A percentile compares a stretch with the other conserved stretches of the same genome.
Conservation (phyloP, 2,329 filamentous ascomycete genomes). For the Trichoderma pleuroti region DNA sequence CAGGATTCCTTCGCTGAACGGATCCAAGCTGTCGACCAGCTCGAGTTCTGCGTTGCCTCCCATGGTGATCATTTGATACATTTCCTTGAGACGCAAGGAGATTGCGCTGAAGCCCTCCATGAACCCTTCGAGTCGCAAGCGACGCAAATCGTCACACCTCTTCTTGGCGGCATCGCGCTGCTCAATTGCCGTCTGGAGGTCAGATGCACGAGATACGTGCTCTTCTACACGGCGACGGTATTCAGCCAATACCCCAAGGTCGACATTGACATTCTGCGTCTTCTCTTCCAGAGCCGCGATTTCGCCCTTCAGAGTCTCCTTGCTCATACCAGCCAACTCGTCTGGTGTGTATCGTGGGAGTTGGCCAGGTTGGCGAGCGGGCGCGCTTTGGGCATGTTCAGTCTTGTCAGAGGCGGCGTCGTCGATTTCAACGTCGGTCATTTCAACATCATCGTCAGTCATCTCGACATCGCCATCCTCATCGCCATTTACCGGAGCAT, state of each 20-base stretch:
- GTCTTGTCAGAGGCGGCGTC: conserved; percentile 26
- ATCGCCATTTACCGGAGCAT: background rate
- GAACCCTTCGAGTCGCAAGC: conserved; percentile 88
- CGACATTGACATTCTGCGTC: conserved; percentile 82
- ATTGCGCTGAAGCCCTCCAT: conserved; percentile 97
- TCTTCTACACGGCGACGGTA: conserved; percentile 85
- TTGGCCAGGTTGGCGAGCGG: conserved; percentile 45
- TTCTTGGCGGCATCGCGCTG: conserved; percentile 85
- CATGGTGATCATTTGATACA: conserved; percentile 99
- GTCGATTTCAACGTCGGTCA: conserved; percentile 28
- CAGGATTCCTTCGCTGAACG: conserved; percentile 92
- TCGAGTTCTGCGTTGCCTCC: conserved; percentile 97
- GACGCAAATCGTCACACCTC: conserved; percentile 85
- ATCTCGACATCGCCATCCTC: conserved; percentile 35
- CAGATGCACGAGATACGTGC: conserved; percentile 74
- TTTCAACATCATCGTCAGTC: conserved; percentile 35
- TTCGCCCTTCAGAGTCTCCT: conserved; percentile 57
- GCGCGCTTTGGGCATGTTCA: conserved; percentile 26
- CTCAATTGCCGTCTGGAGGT: conserved; percentile 73
- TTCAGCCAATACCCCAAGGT: conserved; percentile 82
- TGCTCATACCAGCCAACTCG: conserved; percentile 64
- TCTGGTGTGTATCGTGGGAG: conserved; percentile 76
- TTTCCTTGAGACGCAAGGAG: conserved; percentile 92
- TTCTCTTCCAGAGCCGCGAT: conserved; percentile 62
- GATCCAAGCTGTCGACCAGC: conserved; percentile 91